Base-by-base conservation (phyloP, 768 basidiomycete genomes). In the Suillus clintonianus region DNA sequence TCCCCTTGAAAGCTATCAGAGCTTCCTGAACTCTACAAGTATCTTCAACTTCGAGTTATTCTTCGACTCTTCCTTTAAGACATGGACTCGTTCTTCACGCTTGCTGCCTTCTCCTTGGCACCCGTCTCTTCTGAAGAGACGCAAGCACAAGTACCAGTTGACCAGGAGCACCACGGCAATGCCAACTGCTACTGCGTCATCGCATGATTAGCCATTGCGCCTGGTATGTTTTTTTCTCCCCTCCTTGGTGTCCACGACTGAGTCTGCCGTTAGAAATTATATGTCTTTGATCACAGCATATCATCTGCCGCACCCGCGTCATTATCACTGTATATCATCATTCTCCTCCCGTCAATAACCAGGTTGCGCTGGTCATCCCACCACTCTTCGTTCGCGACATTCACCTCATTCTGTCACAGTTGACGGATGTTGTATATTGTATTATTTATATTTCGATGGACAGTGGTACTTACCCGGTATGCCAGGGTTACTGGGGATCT, bases 131-230 rank as follows among this genome's bases (percentile, higher is more conserved):
- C 56, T 30, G 56, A 57, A 41, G 56, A 57, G 39, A 57, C 56
- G 17, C 56, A 41, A 57, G 55, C 9, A 24, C 55, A 56, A 57
- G 56, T 57, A 27, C 56, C 56, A 41, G 37, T 57, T 57, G 56
- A 57, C 19, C 39, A 57, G 27, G 56, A 57, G 17, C 19, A 19
- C 10, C 27, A 30, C 2, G 19, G 19, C 17, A 42, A 19, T 41
- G 27, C 15, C 11, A 41, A 27, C 24, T 41, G 56, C 15, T 57
- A 57, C 56, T 57, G 56, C 11, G 27, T 57, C 39, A 57, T 57
- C 37, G 56, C 56, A 57, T 57, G 27, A 57, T 57, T 8, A 39
- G 24, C 22, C 22, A 27, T 27, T 3, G n/a, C 10, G 5, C 13
- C 17, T 7, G 17, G 56, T 57, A 41, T 57, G 56, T 57, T 30